Evolutionary conservation across 208 protist genomes (phyloP).

Genomic region (Trypanosoma melophagium): DNA sequence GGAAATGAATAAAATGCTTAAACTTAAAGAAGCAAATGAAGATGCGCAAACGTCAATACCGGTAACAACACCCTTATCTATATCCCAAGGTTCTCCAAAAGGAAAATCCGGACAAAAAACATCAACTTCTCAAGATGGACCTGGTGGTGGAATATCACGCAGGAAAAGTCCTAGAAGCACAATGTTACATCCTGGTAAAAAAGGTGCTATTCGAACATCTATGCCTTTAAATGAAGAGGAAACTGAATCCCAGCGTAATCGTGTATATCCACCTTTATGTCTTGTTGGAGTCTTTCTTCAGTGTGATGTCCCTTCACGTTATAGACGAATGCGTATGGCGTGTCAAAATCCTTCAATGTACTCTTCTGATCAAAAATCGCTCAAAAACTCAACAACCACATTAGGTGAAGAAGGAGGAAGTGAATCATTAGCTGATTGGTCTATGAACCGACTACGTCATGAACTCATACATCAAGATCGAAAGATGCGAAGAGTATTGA

Average conservation of each 20-base stretch:
- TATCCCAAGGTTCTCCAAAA: neutral
- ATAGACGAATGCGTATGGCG: constrained; percentile 45
- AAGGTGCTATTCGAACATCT: constrained; percentile 7
- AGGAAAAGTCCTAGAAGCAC: neutral
- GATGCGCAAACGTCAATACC: constrained; percentile 10
- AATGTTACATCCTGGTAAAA: neutral
- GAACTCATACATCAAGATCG: constrained; percentile 47
- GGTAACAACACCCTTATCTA: too few species aligned
- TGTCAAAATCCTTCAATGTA: neutral
- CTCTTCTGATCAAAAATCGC: neutral
- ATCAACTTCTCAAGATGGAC: neutral
- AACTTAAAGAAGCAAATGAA: constrained; percentile 29
- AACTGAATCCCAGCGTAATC: neutral
- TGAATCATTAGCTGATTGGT: constrained; percentile 25
- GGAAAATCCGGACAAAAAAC: neutral
- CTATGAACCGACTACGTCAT: constrained; percentile 28
- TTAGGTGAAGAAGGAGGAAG: constrained; percentile 7
- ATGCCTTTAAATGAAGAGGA: constrained; percentile 12
- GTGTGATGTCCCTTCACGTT: constrained; percentile 65
- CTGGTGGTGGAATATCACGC: neutral
- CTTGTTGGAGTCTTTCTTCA: constrained; percentile 64
- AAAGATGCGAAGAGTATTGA: constrained; percentile 39
- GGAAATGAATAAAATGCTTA: constrained; percentile 42
- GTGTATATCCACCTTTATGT: constrained; percentile 65
- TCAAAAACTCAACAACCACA: neutral